A percentile compares a stretch with the other conserved stretches of the same genome.
Conservation (phyloP, 257 asterid species). For the Voacanga thouarsii region DNA sequence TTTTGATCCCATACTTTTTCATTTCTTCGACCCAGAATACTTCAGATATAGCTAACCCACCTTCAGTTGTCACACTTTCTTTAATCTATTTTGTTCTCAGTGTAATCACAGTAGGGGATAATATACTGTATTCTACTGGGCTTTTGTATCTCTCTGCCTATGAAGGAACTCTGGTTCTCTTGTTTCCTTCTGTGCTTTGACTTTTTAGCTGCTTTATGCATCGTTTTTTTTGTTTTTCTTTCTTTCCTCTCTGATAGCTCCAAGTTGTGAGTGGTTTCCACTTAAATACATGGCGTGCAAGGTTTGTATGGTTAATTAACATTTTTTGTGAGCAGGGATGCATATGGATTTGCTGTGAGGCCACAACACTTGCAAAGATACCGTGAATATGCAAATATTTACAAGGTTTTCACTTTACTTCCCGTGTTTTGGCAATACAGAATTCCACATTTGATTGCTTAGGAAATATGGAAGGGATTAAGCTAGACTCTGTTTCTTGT, state of each 20-base stretch:
- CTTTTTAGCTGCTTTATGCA: neutral
- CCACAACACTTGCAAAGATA: constrained; percentile 92
- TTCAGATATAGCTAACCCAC: too few relatives aligned
- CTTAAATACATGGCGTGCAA: neutral
- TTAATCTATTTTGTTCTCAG: too few relatives aligned
- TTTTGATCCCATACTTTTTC: too few relatives aligned
- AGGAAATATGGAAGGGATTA: neutral
- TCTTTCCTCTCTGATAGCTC: neutral
- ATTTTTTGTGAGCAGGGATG: constrained; percentile 61
- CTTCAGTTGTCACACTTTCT: too few relatives aligned
- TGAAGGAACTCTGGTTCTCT: neutral
- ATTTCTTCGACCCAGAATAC: too few relatives aligned
- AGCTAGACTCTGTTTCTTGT: neutral
- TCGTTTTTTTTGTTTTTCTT: too few relatives aligned
- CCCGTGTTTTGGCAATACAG: neutral
- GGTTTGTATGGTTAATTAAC: constrained; percentile 14
- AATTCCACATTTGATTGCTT: neutral
- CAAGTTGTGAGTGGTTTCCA: too few relatives aligned
- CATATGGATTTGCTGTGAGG: constrained; percentile 92
- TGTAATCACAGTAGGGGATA: too few relatives aligned
- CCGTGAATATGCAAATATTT: constrained; percentile 79
- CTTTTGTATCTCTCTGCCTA: too few relatives aligned
- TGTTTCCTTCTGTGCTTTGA: neutral
- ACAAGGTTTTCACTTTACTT: constrained; percentile 50
- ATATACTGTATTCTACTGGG: too few relatives aligned